Conservation (phyloP, 441 rosid genomes). For the Erodium trifolium region DNA sequence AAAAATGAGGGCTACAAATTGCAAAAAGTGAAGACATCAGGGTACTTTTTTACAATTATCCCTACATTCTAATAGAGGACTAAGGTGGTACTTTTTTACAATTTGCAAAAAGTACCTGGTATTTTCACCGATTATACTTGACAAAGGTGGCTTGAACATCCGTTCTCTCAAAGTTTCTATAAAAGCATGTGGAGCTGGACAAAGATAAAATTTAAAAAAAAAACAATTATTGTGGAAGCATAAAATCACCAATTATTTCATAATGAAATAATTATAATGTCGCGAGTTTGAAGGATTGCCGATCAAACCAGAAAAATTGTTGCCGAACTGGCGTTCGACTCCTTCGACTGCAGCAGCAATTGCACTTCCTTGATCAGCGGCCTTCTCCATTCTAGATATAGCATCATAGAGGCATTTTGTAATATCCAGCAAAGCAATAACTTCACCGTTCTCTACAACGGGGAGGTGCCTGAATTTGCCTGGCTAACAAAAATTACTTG, state of each 20-base stretch:
- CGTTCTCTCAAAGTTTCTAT: constrained; percentile 82
- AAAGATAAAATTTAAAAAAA: neutral
- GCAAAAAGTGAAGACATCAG: no score
- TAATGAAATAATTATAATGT: neutral
- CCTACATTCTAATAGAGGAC: neutral
- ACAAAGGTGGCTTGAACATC: constrained; percentile 85
- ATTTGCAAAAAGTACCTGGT: constrained; percentile 62
- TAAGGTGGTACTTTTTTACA: neutral
- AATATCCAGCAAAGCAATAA: constrained; percentile 86
- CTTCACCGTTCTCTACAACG: constrained; percentile 97
- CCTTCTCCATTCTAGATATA: constrained; percentile 97
- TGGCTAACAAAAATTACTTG: constrained; percentile 22
- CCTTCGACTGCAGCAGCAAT: constrained; percentile 99
- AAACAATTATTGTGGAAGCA: neutral
- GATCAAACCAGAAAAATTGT: constrained; percentile 25
- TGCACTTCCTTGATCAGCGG: constrained; percentile 96
- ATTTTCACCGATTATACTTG: constrained; percentile 74
- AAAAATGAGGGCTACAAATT: no score
- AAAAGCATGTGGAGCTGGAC: constrained; percentile 65
- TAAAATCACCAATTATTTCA: no score
- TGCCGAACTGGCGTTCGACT: constrained; percentile 83
- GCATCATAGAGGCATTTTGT: constrained; percentile 81
- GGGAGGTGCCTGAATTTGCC: constrained; percentile 98
- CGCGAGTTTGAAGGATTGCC: neutral
- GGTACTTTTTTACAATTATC: no score